Percentiles rank a stretch among this genome's conserved stretches.
These are phyloP conservation scores for Fusarium nodosum DNA, from an alignment of 2,329 filamentous ascomycete species.

Conservation along the genomic window DNA sequence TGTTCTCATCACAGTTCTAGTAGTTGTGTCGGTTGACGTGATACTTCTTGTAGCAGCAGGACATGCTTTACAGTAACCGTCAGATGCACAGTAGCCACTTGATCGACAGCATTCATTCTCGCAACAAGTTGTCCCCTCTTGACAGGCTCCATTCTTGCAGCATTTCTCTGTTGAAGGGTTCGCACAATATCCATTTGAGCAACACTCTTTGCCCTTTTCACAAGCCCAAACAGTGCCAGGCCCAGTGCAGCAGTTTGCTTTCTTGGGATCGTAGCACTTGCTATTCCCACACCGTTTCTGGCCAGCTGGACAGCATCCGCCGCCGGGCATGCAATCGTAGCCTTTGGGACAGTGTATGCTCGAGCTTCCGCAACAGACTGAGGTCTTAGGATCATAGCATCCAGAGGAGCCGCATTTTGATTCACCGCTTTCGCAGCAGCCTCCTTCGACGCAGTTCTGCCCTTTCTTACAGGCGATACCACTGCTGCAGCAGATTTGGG, in stretches of 20 bases:
- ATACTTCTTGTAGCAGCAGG: slow-evolving; percentile 6
- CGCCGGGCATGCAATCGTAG: slow-evolving; percentile 11
- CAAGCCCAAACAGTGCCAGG: slow-evolving; percentile 15
- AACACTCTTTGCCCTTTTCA: background rate
- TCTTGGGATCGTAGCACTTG: slow-evolving; percentile 22
- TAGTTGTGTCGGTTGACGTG: slow-evolving; percentile 10
- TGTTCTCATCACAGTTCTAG: slow-evolving; percentile 13
- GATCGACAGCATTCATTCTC: slow-evolving; percentile 16
- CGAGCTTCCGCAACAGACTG: background rate
- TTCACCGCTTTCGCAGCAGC: slow-evolving; percentile 4
- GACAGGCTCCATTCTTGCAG: background rate
- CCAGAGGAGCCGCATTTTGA: slow-evolving; percentile 3
- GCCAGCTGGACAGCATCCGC: slow-evolving; percentile 10
- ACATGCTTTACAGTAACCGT: slow-evolving; percentile 19
- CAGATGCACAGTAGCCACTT: slow-evolving; percentile 4
- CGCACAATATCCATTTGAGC: background rate
- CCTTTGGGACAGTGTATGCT: slow-evolving; percentile 4
- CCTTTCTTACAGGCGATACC: background rate
- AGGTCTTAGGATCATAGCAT: slow-evolving; percentile 1
- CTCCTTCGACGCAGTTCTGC: background rate
- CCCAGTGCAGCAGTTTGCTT: background rate
- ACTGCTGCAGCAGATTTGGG: background rate
- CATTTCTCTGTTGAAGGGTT: slow-evolving; percentile 8
- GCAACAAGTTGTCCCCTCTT: slow-evolving; percentile 16
- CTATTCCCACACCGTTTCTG: slow-evolving; percentile 21